Base-by-base conservation (phyloP, 2,329 filamentous ascomycete species). In the Aspergillus hiratsukae region DNA sequence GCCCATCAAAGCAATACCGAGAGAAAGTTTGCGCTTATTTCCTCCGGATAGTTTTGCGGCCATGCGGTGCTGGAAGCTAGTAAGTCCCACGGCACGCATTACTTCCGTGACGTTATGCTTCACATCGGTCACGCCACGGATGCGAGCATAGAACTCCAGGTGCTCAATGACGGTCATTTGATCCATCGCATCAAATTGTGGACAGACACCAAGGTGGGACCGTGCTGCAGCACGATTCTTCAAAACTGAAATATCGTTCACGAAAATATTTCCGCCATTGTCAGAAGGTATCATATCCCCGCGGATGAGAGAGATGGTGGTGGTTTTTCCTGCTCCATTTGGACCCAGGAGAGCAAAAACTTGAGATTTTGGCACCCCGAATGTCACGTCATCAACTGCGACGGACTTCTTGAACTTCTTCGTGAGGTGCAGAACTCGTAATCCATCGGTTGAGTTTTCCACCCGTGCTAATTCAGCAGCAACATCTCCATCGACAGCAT, bases 1-100 rank as follows among this genome's bases (percentile, higher is more conserved):
- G 3, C 92, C 93, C 83, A 96, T 96, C 1, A 97, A 78, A 0
- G 93, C 92, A 54, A 97, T 96, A 3, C 89, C 92, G 0, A 97
- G 81, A 19, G 86, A 90, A 1, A 97, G 78, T 73, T 97, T 97
- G n/a, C 92, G 82, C 77, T 95, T 95, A 76, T 96, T 97, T 29
- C 93, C 93, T 8, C 93, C 92, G 0, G 89, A 93, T 0, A 97
- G 81, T 48, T 89, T 88, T 54, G 83, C 81, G 0, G 90, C 92
- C 82, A 93, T 90, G 27, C 91, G 84, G 7, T 84, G 80, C 3
- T 83, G 78, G 75, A 91, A 96, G 0, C 82, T 80, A 6, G 81
- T 75, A 0, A 97, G 80, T 0, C 91, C 91, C 1, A 96, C 91
- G 1, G 91, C 91, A 37, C 82, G 78, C n/a, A 96, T 79, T 4